Evolutionary conservation across 805 yeast species (phyloP).

Genomic region (Cyberlindnera americana): DNA sequence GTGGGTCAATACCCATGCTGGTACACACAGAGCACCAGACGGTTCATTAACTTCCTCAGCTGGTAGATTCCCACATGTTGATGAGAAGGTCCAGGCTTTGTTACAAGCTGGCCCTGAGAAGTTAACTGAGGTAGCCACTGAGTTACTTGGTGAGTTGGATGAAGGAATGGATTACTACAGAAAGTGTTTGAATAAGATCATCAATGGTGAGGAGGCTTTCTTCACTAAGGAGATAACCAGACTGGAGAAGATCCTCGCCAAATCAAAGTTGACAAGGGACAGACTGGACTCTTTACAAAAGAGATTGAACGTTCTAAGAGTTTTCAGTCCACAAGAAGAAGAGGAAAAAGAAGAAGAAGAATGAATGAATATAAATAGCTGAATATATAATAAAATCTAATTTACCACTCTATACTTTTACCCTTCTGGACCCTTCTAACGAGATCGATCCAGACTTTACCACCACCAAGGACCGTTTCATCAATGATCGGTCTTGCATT

Average conservation of each 20-base stretch:
- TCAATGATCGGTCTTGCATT: slow-evolving; percentile 73
- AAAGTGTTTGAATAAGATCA: slow-evolving; percentile 42
- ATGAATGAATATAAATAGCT: neutral
- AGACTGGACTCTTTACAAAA: slow-evolving; percentile 47
- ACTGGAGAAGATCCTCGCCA: slow-evolving; percentile 38
- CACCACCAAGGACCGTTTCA: slow-evolving; percentile 64
- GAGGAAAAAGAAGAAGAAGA: neutral
- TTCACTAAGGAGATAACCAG: slow-evolving; percentile 41
- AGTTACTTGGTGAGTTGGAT: slow-evolving; percentile 26
- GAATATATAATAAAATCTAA: too few relatives aligned
- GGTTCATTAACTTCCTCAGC: slow-evolving; percentile 33
- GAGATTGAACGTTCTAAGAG: slow-evolving; percentile 46
- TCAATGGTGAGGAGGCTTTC: slow-evolving; percentile 41
- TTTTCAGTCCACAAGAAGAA: slow-evolving; percentile 7
- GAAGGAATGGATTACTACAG: slow-evolving; percentile 43
- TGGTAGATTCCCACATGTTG: slow-evolving; percentile 21
- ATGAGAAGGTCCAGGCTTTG: slow-evolving; percentile 25
- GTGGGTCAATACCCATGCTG: slow-evolving; percentile 44
- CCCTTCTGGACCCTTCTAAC: slow-evolving; percentile 59
- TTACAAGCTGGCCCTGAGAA: slow-evolving; percentile 25
- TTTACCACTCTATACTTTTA: slow-evolving; percentile 50
- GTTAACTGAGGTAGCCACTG: slow-evolving; percentile 28
- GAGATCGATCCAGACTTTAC: slow-evolving; percentile 66
- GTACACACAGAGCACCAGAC: slow-evolving; percentile 33
- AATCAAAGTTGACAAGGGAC: slow-evolving; percentile 30